Percentiles rank a stretch among this genome's conserved stretches.
Evolutionary conservation across 1,284 basidiomycete species (phyloP).

Genomic region (Leccinum huronense): DNA sequence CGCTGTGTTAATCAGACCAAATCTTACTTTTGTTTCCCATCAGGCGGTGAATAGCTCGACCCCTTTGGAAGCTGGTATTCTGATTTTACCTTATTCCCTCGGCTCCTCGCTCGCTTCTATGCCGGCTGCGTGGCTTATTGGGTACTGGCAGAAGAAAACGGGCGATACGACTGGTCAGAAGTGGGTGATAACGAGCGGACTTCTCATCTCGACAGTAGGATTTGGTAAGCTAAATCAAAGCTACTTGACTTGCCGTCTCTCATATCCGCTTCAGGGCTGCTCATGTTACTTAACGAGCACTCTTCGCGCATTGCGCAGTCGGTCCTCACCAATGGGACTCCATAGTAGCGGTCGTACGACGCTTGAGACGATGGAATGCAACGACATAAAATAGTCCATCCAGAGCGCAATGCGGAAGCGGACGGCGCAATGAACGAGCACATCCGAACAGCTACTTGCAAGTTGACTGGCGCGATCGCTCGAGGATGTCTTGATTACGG

Average conservation of each 20-base stretch:
- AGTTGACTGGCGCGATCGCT: not conserved
- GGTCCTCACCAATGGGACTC: conserved; percentile 15
- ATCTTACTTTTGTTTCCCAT: conserved; percentile 13
- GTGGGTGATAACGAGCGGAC: conserved; percentile 57
- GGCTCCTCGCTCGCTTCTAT: conserved; percentile 78
- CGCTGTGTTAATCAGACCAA: conserved; percentile 5
- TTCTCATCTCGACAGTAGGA: conserved; percentile 61
- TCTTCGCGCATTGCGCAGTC: conserved; percentile 47
- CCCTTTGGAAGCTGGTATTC: conserved; percentile 66
- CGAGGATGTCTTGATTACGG: not conserved
- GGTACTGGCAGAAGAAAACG: conserved; percentile 56
- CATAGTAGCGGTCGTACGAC: no score
- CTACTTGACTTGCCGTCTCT: conserved; percentile 11
- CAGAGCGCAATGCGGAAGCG: no score
- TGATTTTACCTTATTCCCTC: conserved; percentile 76
- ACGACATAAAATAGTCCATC: no score
- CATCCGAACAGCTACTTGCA: no score
- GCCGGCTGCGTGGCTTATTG: conserved; percentile 76
- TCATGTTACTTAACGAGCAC: conserved; percentile 57
- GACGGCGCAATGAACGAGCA: no score
- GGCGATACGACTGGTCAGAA: conserved; percentile 62
- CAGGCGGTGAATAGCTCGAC: conserved; percentile 66
- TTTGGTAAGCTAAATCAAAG: conserved; percentile 59
- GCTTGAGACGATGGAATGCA: no score
- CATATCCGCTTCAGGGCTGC: conserved; percentile 49